Conservation (phyloP, 345 rosid species). For the Gossypium herbaceum region DNA sequence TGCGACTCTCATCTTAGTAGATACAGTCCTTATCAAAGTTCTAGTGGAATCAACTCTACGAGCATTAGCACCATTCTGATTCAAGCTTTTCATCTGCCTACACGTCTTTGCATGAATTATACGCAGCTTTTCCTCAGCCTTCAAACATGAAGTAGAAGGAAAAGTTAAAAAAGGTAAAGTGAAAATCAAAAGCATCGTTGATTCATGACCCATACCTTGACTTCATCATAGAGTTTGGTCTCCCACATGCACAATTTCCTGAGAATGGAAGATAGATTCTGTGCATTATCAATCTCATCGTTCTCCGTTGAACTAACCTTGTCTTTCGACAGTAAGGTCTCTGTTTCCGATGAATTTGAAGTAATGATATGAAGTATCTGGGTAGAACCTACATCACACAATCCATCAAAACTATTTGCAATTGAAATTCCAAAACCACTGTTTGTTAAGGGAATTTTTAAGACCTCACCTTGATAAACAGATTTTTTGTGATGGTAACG, state of each 20-base stretch:
- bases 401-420: not conserved
- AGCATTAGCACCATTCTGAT: constrained; percentile 34
- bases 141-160: not conserved
- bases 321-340: constrained; percentile 10
- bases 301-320: constrained; percentile 20
- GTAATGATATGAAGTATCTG: constrained; percentile 28
- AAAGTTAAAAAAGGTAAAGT: not conserved
- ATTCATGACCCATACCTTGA: constrained; percentile 37
- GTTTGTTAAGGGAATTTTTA: not conserved
- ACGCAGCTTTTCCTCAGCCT: constrained; percentile 64
- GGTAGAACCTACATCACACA: constrained; percentile 21
- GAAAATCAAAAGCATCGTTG: not conserved
- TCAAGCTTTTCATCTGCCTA: constrained; percentile 40
- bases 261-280: constrained; percentile 43
- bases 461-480: constrained; percentile 24
- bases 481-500: constrained; percentile 29
- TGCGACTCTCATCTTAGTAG: constrained; percentile 48
- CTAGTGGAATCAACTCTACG: constrained; percentile 32
- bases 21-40: constrained; percentile 27
- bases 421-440: not conserved
- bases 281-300: constrained; percentile 24
- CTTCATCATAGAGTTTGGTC: constrained; percentile 57
- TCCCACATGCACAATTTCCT: constrained; percentile 57
- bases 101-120: constrained; percentile 38
- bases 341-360: constrained; percentile 15